Conservation (phyloP, 345 rosid species). For the Psidium guajava region DNA sequence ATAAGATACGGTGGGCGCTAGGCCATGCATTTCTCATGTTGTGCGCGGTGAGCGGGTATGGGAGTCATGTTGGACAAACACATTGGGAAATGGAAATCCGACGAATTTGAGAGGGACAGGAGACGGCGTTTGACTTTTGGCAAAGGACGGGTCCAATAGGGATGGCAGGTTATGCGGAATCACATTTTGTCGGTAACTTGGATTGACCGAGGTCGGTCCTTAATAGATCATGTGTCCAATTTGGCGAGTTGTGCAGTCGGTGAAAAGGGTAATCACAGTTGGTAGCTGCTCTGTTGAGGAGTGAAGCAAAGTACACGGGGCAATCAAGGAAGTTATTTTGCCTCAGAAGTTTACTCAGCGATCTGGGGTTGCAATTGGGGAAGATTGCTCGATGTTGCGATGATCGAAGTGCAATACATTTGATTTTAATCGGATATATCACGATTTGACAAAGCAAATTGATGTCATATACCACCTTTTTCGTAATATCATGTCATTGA, state of each 20-base stretch:
- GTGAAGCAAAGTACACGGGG: background rate
- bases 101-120: background rate
- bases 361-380: background rate
- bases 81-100: background rate
- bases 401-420: background rate
- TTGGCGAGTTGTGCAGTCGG: background rate
- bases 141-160: background rate
- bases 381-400: background rate
- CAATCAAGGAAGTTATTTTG: background rate
- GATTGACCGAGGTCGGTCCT: background rate
- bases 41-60: background rate
- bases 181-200: background rate
- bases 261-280: background rate
- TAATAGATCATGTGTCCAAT: background rate
- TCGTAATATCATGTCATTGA: background rate
- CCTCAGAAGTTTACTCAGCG: background rate
- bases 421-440: background rate
- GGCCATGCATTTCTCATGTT: background rate
- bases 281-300: background rate
- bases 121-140: background rate
- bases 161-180: background rate
- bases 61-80: background rate
- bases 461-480: background rate
- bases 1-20: background rate
- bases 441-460: rapidly evolving